Percentiles rank a stretch among this genome's conserved stretches.
Conservation (phyloP, 148 eudicot species). For the Chenopodium berlandieri region DNA sequence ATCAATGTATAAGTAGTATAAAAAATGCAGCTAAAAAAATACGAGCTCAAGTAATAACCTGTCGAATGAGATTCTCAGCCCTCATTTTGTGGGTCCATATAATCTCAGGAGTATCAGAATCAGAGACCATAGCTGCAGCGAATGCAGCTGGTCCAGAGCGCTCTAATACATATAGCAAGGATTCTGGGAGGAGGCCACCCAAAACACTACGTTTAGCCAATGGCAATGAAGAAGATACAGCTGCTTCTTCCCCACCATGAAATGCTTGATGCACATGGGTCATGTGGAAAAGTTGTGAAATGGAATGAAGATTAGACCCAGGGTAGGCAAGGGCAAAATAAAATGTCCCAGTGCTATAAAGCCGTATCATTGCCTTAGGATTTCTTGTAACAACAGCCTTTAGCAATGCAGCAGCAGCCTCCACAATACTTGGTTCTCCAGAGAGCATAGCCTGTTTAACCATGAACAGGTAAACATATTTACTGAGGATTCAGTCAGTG, state of each 20-base stretch:
- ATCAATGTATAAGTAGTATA: not conserved
- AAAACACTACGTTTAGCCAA: constrained; percentile 96
- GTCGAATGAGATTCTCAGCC: constrained; percentile 93
- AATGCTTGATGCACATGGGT: constrained; percentile 98
- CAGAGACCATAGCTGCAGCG: constrained; percentile 99
- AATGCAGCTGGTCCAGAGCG: constrained; percentile 94
- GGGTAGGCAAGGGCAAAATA: constrained; percentile 99
- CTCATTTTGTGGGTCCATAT: constrained; percentile 99
- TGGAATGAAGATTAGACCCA: constrained; percentile 92
- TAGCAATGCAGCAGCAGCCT: constrained; percentile 85
- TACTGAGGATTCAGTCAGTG: not conserved
- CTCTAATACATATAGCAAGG: constrained; percentile 90
- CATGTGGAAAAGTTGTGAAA: constrained; percentile 79
- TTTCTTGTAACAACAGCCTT: constrained; percentile 90
- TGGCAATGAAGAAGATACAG: constrained; percentile 93
- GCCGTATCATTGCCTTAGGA: constrained; percentile 93
- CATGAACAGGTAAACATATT: not conserved
- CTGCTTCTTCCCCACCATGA: constrained; percentile 99
- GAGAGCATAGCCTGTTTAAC: constrained; percentile 79
- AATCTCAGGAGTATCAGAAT: constrained; percentile 99
- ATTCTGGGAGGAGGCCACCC: constrained; percentile 98
- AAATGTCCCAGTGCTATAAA: constrained; percentile 93
- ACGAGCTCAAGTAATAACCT: constrained; percentile 48
- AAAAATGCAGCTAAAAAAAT: not conserved
- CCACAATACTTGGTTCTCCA: constrained; percentile 93